Base-by-base conservation (phyloP, 805 yeast species). In the Myxozyma sirexii region DNA sequence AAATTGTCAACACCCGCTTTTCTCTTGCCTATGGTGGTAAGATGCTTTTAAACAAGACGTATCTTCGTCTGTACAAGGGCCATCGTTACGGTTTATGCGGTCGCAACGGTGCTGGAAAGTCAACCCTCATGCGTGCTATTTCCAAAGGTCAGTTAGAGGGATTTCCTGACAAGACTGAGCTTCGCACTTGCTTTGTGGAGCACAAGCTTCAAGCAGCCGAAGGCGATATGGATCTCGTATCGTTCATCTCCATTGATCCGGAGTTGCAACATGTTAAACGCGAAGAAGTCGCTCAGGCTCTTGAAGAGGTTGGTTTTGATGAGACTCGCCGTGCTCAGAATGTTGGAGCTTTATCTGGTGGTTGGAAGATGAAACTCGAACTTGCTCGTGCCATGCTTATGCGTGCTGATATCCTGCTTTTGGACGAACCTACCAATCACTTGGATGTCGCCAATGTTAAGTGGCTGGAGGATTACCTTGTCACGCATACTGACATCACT, bases 301-400 rank as follows among this genome's bases (percentile, higher is more conserved):
- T 93, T 61, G 84, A 78, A 47, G 84, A 83, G 52, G 98, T 93
- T 74, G 98, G 98, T 1, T 93, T 93, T 75, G 86, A 94, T 67
- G 94, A 87, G 57, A 93, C 86, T 72, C 85, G 97, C 79, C 83
- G 96, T 74, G 82, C 83, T 31, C 97, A 92, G 77, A 83, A 89
- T 48, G 97, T 94, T 59, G 97, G 97, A 41, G 89, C 97, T 1
- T 79, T 93, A 60, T 90, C 97, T 45, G 99, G 99, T 76, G 99
- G 99, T 75, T 93, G 99, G 99, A 94, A 94, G 78, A 93, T 93
- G 99, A 93, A 93, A 78, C 82, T 93, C 68, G 98, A 92, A 77
- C 81, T 93, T 71, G 99, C 98, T n/a, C 87, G 97, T 79, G 99
- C 98, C 38, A 92, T 93, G 97, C 80, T 93, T 68, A 89, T 91